A percentile compares a stretch with the other conserved stretches of the same genome.
phyloP scores from a whole-genome alignment of 164 flowering plant genomes.

The Macadamia tetraphylla region DNA sequence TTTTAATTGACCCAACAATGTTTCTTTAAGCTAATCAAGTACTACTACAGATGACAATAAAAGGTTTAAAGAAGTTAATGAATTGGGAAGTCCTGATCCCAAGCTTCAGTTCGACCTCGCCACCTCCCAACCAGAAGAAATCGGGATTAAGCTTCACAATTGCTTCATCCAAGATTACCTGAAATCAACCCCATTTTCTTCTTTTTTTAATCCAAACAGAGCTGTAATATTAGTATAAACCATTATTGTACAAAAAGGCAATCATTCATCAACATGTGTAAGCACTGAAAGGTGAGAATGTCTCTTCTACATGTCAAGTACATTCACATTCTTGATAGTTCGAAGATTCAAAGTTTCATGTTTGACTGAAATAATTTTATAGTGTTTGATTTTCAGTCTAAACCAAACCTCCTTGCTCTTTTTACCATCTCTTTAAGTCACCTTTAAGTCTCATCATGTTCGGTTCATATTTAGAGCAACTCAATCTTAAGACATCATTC shows the following conservation, averaged over 20 bases:
- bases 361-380: background rate
- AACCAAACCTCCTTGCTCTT: too few species aligned
- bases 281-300: background rate
- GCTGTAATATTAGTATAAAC: background rate
- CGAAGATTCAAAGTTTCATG: background rate
- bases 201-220: background rate
- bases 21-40: slow-evolving; percentile 17
- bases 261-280: slow-evolving; percentile 1
- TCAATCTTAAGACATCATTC: too few species aligned
- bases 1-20: background rate
- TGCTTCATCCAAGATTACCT: slow-evolving; percentile 98
- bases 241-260: background rate
- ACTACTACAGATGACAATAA: slow-evolving; percentile 57
- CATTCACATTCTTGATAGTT: background rate
- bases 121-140: slow-evolving; percentile 98
- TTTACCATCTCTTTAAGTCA: too few species aligned
- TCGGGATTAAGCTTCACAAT: slow-evolving; percentile 71
- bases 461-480: too few species aligned
- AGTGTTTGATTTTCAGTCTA: background rate
- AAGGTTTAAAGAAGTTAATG: slow-evolving; percentile 65
- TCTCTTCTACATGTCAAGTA: background rate
- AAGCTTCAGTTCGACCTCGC: slow-evolving; percentile 80
- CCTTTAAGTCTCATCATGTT: too few species aligned
- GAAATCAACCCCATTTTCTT: slow-evolving; percentile 21
- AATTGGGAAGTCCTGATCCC: slow-evolving; percentile 84